Evolutionary conservation across 495 filamentous ascomycete species (phyloP), one percentile per base, ranked within the genome.

Genomic region (Letharia columbiana): DNA sequence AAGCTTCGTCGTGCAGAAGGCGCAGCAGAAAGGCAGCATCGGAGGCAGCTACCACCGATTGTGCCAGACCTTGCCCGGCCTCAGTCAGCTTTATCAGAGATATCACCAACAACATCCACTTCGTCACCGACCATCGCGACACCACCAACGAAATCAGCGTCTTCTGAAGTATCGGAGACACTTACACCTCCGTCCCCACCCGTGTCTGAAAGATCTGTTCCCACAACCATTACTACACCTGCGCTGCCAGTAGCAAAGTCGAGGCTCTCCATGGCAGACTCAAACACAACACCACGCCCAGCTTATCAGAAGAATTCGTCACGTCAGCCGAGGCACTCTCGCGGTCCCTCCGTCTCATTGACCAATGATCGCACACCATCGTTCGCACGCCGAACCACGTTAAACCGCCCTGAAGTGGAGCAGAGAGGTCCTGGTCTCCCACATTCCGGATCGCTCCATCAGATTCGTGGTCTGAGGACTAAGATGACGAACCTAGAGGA

Each of bases 401-500:
- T 78, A 37, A 72, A 77, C 35, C 75, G 77, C 35, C 73, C 74
- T 35, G 77, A 73, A 64, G 59, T 61, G 33, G 67, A 66, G 50
- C 68, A 60, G 13, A 75, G 69, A 66, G 76, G 66, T 52, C 74
- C 74, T 61, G 78, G 67, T 49, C 71, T 95, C 35, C 88, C 91
- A 40, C 81, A 88, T 45, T 96, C 95, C 23, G 89, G 86, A 45
- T 97, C 95, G 7, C 83, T 98, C 41, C 89, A 89, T 65, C 94
- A 98, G 71, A 93, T 98, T 72, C 91, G 94, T 37, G 87, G 87
- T 4, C 84, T 98, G 63, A 94, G 93, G 65, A 92, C 90, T 33
- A 94, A 97, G 76, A 97, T 98, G 95, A 91, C 96, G 75, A 86
- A 88, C 68, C 85, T 98, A 50, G 95, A 98, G 75, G 89, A 92